phyloP scores from a whole-genome alignment of 768 basidiomycete species.

The Xerocomellus amylosporus region DNA sequence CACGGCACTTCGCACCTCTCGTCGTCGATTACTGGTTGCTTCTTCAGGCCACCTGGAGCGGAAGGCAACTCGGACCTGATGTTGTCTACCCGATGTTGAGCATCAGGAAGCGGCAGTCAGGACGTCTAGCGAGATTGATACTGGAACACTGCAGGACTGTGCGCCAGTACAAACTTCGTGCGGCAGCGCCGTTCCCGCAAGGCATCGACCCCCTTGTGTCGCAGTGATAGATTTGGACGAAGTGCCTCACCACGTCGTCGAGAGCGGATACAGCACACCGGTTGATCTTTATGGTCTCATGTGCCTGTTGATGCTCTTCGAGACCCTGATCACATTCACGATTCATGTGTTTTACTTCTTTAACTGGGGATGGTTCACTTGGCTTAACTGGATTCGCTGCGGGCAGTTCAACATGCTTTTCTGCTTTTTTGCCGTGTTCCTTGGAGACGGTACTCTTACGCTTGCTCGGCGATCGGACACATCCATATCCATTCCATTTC shows the following conservation, averaged over 20 bases:
- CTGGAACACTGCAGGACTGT: neutral
- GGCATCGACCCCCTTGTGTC: neutral
- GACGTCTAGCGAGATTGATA: neutral
- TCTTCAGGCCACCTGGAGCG: neutral
- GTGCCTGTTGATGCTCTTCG: neutral
- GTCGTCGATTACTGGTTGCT: neutral
- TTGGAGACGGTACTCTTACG: neutral
- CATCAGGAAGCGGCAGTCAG: constrained; percentile 1
- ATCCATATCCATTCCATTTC: neutral
- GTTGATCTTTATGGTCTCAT: neutral
- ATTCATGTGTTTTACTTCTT: neutral
- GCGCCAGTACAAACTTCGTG: neutral
- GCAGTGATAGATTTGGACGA: neutral
- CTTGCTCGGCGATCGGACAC: neutral
- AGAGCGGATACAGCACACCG: neutral
- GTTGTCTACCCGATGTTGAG: constrained; percentile 2
- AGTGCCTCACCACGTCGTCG: neutral
- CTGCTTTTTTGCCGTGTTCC: neutral
- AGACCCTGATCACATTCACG: neutral
- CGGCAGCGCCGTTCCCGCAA: neutral
- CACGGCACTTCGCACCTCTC: neutral
- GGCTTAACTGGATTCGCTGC: neutral
- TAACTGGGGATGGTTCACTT: neutral
- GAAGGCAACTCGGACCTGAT: neutral
- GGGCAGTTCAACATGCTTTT: neutral